Evolutionary conservation across 225 moss, liverwort and hornwort species (phyloP).

Genomic region (Rhytidiadelphus loreus): DNA sequence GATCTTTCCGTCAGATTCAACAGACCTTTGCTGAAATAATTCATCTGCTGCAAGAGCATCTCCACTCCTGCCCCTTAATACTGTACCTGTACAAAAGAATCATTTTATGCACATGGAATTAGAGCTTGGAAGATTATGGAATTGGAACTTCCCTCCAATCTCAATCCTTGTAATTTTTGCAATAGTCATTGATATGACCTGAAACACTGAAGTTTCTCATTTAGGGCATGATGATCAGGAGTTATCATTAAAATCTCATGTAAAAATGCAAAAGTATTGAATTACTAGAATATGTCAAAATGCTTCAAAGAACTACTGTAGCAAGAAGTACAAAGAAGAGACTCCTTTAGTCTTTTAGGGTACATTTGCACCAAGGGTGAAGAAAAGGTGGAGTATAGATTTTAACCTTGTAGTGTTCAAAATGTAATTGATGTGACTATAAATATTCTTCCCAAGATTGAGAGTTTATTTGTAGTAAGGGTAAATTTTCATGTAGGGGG

Average conservation of each 20-base stretch:
- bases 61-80: neutral
- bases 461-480: neutral
- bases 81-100: neutral
- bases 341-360: neutral
- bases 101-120: no score
- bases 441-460: neutral
- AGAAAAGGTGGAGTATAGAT: neutral
- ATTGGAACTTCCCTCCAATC: neutral
- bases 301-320: neutral
- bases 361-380: neutral
- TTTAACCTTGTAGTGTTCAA: neutral
- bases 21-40: neutral
- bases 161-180: no score
- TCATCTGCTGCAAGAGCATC: neutral
- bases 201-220: neutral
- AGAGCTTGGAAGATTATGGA: neutral
- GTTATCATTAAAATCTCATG: neutral
- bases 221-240: neutral
- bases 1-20: neutral
- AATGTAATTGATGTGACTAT: neutral
- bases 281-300: no score
- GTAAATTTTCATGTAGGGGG: rapidly evolving
- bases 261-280: neutral
- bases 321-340: neutral
- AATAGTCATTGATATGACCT: no score